Evolutionary conservation across 495 filamentous ascomycete genomes (phyloP), one percentile per base, ranked within the genome.

Genomic region (Penicillium manginii): DNA sequence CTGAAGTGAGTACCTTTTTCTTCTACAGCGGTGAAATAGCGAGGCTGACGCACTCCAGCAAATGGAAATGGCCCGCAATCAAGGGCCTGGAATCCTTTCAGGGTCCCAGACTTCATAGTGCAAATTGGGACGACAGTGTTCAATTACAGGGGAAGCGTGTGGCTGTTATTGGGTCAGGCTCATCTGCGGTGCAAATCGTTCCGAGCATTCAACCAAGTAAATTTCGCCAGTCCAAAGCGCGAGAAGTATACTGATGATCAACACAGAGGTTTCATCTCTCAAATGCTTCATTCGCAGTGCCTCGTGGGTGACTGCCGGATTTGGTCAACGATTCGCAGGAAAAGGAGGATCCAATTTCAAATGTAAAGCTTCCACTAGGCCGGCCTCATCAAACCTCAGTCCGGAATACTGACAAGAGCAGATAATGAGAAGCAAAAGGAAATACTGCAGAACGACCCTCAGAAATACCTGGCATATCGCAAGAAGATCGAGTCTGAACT

Each of bases 131-230:
- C 35, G 47, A 61, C 2, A 66, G 42, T 4, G 58, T 71, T 12
- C 62, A 76, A 26, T 71, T 79, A 12, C 52, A 65, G 15, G 79
- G 75, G 1, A 84, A 83, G 58, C 65, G 56, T 1, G 78, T 86
- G 18, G 79, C 72, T 4, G 60, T 83, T 1, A 75, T 85, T 33
- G 83, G 82, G 29, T 70, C 8, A 69, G 78, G 80, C 59, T 71
- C 67, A 5, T 75, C 72, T 43, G 69, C 59, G 14, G 60, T 72
- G n/a, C 85, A 88, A 62, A 73, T 87, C 12, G 75, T 89, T 6
- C 83, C 85, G 0, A 73, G 15, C 17, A 57, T 62, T 35, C 55
- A 84, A 52, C 78, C 78, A 43, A 43, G 40, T 43, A 9, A 43
- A n/a, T 43, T 9, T 10, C 7, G 17, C 8, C n/a, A 9, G 19